Evolutionary conservation across 2,329 filamentous ascomycete species (phyloP).

Genomic region (Thielaviopsis populi): DNA sequence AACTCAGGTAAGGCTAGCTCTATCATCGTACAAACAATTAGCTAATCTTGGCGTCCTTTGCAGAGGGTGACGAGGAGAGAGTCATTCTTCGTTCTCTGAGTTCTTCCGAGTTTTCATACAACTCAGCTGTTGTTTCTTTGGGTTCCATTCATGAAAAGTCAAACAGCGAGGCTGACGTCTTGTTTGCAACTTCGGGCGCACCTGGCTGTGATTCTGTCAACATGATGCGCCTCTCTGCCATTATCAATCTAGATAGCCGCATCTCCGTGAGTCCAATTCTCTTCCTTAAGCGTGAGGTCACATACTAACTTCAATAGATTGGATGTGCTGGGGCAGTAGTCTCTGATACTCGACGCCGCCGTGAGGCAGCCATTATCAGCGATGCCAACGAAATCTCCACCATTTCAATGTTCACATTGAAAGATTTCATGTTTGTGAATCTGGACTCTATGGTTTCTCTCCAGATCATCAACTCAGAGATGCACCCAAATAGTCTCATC

Average conservation of each 20-base stretch:
- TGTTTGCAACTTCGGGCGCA: conserved; percentile 14
- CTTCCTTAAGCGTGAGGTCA: neutral
- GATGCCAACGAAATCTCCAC: conserved; percentile 40
- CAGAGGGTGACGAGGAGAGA: neutral
- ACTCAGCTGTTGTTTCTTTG: conserved; percentile 34
- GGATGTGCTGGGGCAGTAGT: conserved; percentile 80
- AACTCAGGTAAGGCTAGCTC: conserved; percentile 8
- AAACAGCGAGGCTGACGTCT: conserved; percentile 39
- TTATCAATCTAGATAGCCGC: conserved; percentile 57
- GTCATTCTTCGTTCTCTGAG: conserved; percentile 48
- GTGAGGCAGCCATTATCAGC: conserved; percentile 18
- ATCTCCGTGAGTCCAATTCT: conserved; percentile 41
- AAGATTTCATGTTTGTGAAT: conserved; percentile 59
- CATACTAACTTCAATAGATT: conserved; percentile 30
- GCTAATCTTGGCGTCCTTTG: neutral
- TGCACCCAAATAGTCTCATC: conserved; percentile 63
- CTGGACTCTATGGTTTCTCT: conserved; percentile 65
- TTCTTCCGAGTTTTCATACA: conserved; percentile 56
- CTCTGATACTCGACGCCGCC: conserved; percentile 57
- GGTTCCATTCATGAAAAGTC: conserved; percentile 38
- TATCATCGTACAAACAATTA: neutral
- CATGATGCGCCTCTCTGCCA: conserved; percentile 52
- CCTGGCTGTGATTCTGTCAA: conserved; percentile 39
- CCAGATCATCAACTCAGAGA: conserved; percentile 71
- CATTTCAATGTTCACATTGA: conserved; percentile 62